Percentiles rank a stretch among this genome's conserved stretches.
Conservation (phyloP, 192 early-diverging fungal species). For the Coemansia sp. region DNA sequence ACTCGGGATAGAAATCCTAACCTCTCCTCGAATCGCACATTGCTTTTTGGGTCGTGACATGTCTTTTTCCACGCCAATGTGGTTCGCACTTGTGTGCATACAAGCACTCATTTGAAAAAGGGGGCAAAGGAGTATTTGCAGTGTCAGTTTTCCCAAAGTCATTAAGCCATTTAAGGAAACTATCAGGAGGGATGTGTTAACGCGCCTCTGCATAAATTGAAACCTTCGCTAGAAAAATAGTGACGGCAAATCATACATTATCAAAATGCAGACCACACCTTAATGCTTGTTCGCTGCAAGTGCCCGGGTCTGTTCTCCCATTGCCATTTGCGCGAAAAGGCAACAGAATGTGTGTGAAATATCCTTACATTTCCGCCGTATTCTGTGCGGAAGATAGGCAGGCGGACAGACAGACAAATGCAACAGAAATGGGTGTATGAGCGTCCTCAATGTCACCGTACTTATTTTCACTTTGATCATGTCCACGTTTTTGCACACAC, state of each 20-base stretch:
- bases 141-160: slow-evolving; percentile 5
- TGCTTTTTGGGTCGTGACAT: too few relatives aligned
- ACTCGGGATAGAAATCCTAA: neutral
- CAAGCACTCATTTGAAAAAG: neutral
- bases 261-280: neutral
- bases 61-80: neutral
- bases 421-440: neutral
- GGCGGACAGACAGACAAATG: too few relatives aligned
- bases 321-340: neutral
- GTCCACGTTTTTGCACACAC: neutral
- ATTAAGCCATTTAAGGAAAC: slow-evolving; percentile 14
- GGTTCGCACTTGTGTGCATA: neutral
- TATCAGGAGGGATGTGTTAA: neutral
- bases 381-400: neutral
- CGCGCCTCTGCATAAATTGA: slow-evolving; percentile 19
- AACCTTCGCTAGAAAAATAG: slow-evolving; percentile 3
- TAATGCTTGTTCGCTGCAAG: neutral
- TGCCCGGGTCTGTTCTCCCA: neutral
- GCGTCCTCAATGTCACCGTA: too few relatives aligned
- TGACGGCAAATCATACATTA: neutral
- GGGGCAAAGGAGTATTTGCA: neutral
- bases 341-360: neutral
- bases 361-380: neutral
- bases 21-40: too few relatives aligned
- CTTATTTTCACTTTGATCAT: too few relatives aligned